These are phyloP conservation scores for Chaetomium globosum DNA, from an alignment of 2,329 filamentous ascomycete genomes.

Conservation along the genomic window DNA sequence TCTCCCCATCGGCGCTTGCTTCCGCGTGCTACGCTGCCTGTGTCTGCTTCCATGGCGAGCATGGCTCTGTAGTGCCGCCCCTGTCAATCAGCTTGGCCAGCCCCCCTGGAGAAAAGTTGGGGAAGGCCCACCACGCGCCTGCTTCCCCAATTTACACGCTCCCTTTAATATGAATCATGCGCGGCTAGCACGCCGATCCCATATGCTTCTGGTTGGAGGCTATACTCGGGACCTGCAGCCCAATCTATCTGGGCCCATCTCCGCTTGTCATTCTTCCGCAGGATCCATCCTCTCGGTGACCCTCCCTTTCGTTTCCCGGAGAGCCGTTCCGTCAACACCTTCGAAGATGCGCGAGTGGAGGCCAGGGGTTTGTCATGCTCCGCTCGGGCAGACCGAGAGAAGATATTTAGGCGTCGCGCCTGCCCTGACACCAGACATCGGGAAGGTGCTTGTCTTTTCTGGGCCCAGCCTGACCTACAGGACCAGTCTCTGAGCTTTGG, in stretches of 20 bases:
- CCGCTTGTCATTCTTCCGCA: conserved; percentile 34
- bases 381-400: conserved; percentile 2
- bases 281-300: conserved; percentile 39
- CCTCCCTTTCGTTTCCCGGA: conserved; percentile 32
- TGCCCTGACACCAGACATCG: conserved; percentile 2
- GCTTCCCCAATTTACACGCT: conserved; percentile 32
- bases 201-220: conserved; percentile 33
- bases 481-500: conserved; percentile 27
- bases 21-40: conserved; percentile 25
- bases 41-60: conserved; percentile 24
- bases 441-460: conserved; percentile 30
- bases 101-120: conserved; percentile 30
- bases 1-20: conserved; percentile 23
- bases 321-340: conserved; percentile 33
- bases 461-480: conserved; percentile 26
- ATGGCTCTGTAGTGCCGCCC: conserved; percentile 27
- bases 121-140: conserved; percentile 26
- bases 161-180: conserved; percentile 33
- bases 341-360: conserved; percentile 33
- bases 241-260: conserved; percentile 35
- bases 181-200: conserved; percentile 30
- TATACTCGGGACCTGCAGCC: conserved; percentile 35
- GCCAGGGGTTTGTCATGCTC: neutral
- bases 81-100: conserved; percentile 24
- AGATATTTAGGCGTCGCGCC: conserved; percentile 31